Evolutionary conservation across 139 green algal species (phyloP).

Genomic region (Haematococcus sp.): DNA sequence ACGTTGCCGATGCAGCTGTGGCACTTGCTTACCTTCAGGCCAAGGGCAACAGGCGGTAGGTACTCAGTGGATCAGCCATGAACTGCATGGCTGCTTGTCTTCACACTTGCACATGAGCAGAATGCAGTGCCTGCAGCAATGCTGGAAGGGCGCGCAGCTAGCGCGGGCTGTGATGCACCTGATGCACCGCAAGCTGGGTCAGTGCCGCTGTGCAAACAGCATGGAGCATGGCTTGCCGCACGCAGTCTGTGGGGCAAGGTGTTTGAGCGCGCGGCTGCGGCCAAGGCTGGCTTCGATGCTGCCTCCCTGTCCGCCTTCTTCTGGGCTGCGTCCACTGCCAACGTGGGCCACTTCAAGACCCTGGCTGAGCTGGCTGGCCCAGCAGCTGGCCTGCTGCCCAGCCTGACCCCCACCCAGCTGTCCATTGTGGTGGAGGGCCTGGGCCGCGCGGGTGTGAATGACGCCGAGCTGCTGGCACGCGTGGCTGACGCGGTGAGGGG

Average conservation of each 20-base stretch:
- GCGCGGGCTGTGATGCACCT: not conserved
- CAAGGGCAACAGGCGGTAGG: conserved; percentile 45
- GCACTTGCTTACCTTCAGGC: conserved; percentile 49
- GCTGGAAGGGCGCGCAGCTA: too few relatives aligned
- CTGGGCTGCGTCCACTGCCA: conserved; percentile 48
- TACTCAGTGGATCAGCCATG: not conserved
- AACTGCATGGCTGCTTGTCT: not conserved
- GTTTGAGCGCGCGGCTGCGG: conserved; percentile 37
- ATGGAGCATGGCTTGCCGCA: not conserved
- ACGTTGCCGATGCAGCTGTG: conserved; percentile 53
- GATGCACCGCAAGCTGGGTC: not conserved
- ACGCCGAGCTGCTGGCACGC: conserved; percentile 27
- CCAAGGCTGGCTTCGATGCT: conserved; percentile 36
- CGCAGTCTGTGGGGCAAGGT: conserved; percentile 53
- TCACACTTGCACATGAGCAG: not conserved
- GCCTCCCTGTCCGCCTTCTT: conserved; percentile 40
- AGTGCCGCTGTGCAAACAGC: not conserved
- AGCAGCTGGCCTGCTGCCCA: conserved; percentile 31
- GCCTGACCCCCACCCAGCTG: conserved; percentile 38
- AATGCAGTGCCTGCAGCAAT: not conserved
- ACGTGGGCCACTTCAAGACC: conserved; percentile 45
- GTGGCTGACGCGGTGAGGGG: conserved; percentile 6
- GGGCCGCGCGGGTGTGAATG: conserved; percentile 36
- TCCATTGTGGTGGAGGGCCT: conserved; percentile 47
- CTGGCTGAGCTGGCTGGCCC: conserved; percentile 41